Base-by-base conservation (phyloP, 106 monocot species). In the Triglochin maritima region DNA sequence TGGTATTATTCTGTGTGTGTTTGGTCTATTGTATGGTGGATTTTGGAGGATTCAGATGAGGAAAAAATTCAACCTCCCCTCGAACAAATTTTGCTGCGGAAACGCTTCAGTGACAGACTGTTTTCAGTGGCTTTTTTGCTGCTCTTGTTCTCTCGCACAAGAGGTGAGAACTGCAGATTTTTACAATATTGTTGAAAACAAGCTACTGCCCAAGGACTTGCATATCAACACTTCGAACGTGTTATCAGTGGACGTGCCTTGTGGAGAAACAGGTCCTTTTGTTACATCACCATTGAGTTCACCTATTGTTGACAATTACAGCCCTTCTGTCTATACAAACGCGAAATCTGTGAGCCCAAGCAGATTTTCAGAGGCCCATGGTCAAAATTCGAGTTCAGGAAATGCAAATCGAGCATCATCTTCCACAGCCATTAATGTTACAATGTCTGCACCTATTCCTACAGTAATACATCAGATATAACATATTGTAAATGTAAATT, bases 41-140 rank as follows among this genome's bases (percentile, higher is more conserved):
- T 87, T 79, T 68, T 87, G 87, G 87, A 75, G 87, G 66, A 87
- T 84, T 65, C 87, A 81, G 71, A 87, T 87, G 87, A 79, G 87
- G 73, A 84, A 77, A 71, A 76, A 71, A 47, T 81, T 77, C 49
- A 75, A 77, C 5, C 84, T 88, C 10, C 88, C 88, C 2, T 70
- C 50, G 3, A 69, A 64, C 56, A 69, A 59, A 2, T 77, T 71
- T 56, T 88, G 81, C 59, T 88, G 79, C 41, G 71, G 77, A 7
- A 64, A 66, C n/a, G 61, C 82, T 8, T 66, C 72, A 5, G 56
- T 76, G 5, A 78, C 83, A 0, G 87, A 88, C 50, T 88, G 79
- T 63, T 79, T 82, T 9, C 76, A 60, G 69, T 88, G 88, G 88
- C 72, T 88, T 13, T 84, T 61, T 62, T 88, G 88, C 53, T 88